Percentiles rank a stretch among this genome's conserved stretches.
phyloP scores from a whole-genome alignment of 2,329 filamentous ascomycete genomes.

The Didymella exigua region DNA sequence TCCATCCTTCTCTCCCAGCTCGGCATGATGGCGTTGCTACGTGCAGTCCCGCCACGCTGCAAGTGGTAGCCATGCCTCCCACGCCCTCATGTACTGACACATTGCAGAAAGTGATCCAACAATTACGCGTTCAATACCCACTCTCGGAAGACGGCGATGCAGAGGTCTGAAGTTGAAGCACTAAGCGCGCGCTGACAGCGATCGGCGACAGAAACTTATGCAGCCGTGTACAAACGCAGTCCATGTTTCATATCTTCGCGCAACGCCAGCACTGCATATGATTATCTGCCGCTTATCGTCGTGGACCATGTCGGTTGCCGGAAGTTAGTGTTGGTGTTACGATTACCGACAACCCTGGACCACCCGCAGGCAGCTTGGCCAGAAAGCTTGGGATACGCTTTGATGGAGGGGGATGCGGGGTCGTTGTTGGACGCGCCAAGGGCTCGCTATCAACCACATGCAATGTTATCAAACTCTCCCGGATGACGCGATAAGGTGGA shows the following conservation, averaged over 20 bases:
- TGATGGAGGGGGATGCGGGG: constrained; percentile 15
- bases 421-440: constrained; percentile 10
- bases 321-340: constrained; percentile 12
- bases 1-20: not conserved
- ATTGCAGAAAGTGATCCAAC: constrained; percentile 54
- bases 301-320: constrained; percentile 6
- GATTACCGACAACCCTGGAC: constrained; percentile 9
- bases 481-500: constrained; percentile 17
- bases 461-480: constrained; percentile 15
- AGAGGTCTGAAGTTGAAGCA: constrained; percentile 20
- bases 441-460: constrained; percentile 14
- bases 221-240: constrained; percentile 16
- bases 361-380: constrained; percentile 15
- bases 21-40: not conserved
- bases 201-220: constrained; percentile 16
- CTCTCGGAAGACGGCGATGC: constrained; percentile 36
- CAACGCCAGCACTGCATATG: constrained; percentile 3
- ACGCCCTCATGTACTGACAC: not conserved
- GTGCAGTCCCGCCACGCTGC: not conserved
- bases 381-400: constrained; percentile 12
- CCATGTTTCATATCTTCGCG: constrained; percentile 4
- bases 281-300: constrained; percentile 3
- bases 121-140: constrained; percentile 52
- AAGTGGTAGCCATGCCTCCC: not conserved
- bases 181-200: constrained; percentile 30